Evolutionary conservation across 257 asterid species (phyloP).

Genomic region (Vinca minor): DNA sequence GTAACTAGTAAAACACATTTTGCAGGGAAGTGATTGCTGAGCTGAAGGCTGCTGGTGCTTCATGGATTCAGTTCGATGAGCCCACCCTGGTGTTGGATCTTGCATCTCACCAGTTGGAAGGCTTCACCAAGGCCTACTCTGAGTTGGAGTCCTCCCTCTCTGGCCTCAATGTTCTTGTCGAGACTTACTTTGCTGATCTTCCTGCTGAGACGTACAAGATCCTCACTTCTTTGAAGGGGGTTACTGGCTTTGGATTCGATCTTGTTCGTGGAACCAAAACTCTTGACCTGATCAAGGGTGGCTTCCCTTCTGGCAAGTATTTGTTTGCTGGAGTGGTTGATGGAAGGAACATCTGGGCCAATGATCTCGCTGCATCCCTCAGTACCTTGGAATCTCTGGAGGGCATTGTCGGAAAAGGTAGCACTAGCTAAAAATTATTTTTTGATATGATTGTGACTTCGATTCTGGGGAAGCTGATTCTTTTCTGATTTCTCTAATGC

Average conservation of each 20-base stretch:
- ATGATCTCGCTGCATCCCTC: constrained; percentile 70
- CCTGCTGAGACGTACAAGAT: constrained; percentile 71
- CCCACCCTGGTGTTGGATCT: constrained; percentile 86
- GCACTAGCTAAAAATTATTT: not conserved
- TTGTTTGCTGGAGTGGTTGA: constrained; percentile 96
- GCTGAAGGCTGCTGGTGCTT: constrained; percentile 92
- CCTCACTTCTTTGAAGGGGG: constrained; percentile 63
- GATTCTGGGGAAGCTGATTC: not conserved
- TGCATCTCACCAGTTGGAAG: constrained; percentile 74
- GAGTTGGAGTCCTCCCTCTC: constrained; percentile 59
- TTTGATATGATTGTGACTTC: not conserved
- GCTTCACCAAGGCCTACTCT: constrained; percentile 76
- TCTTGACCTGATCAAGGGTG: constrained; percentile 68
- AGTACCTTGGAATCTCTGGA: constrained; percentile 56
- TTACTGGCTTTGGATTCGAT: constrained; percentile 78
- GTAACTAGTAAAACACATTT: constrained; percentile 9
- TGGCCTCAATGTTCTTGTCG: constrained; percentile 62
- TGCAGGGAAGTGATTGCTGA: constrained; percentile 87
- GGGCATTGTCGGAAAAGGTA: constrained; percentile 86
- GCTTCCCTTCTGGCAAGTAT: constrained; percentile 83
- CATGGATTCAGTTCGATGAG: constrained; percentile 92
- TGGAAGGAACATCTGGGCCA: constrained; percentile 99
- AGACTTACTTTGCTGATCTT: constrained; percentile 81
- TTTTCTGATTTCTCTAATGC: constrained; percentile 15
- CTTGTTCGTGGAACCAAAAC: constrained; percentile 78